phyloP scores from a whole-genome alignment of 305 asterid species.

The Solanum chacoense region DNA sequence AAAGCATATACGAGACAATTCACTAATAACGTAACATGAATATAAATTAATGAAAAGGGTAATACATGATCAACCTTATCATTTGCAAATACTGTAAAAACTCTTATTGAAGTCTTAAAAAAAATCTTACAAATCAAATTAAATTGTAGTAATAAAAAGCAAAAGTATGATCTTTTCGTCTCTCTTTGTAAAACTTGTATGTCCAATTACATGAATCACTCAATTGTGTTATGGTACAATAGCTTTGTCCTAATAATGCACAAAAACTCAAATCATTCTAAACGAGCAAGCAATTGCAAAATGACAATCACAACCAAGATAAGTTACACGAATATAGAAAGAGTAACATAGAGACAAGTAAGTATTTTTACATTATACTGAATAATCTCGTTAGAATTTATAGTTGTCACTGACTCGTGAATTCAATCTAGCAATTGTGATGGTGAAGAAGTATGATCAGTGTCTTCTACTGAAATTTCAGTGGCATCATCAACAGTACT shows the following conservation, averaged over 20 bases:
- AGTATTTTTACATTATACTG: background rate
- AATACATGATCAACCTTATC: background rate
- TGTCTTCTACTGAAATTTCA: slow-evolving; percentile 38
- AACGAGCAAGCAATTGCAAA: background rate
- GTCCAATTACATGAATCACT: background rate
- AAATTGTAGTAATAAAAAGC: background rate
- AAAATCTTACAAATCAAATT: background rate
- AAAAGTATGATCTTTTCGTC: background rate
- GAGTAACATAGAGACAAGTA: background rate
- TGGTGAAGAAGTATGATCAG: slow-evolving; percentile 32
- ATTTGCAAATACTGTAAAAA: background rate
- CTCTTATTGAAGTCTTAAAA: background rate
- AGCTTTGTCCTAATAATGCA: background rate
- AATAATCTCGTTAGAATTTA: background rate
- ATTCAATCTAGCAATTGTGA: background rate
- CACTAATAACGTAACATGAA: background rate
- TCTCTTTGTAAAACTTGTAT: background rate
- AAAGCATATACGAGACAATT: background rate
- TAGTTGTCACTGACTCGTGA: background rate
- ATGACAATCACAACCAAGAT: background rate
- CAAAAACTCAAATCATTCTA: background rate
- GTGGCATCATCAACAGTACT: slow-evolving; percentile 28
- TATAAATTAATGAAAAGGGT: background rate
- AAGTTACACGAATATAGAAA: background rate
- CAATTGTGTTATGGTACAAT: background rate